phyloP scores from a whole-genome alignment of 495 filamentous ascomycete species.

The Penicillium angulare region DNA sequence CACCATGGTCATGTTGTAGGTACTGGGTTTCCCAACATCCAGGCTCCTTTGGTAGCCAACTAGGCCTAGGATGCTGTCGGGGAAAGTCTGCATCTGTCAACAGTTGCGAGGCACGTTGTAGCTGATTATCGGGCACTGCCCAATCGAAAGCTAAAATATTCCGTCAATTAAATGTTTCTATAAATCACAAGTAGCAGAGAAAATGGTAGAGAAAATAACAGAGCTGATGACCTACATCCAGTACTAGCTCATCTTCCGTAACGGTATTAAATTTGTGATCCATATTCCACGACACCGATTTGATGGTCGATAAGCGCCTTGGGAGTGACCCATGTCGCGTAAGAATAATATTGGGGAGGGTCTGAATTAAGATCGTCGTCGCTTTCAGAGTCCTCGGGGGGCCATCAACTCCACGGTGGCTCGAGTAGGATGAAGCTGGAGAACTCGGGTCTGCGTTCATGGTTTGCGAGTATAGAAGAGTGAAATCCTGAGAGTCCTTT shows the following conservation, averaged over 20 bases:
- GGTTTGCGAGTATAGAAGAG: too few relatives aligned
- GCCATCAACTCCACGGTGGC: too few relatives aligned
- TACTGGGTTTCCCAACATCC: not conserved
- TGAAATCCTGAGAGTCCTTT: too few relatives aligned
- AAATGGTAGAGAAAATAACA: too few relatives aligned
- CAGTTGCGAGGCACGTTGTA: not conserved
- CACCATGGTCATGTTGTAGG: not conserved
- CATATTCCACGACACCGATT: slow-evolving; percentile 7
- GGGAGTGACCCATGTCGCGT: too few relatives aligned
- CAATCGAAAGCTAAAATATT: not conserved
- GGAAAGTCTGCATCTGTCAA: not conserved
- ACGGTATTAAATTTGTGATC: slow-evolving; percentile 1
- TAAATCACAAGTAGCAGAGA: too few relatives aligned
- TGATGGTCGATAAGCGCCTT: too few relatives aligned
- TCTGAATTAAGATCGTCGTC: too few relatives aligned
- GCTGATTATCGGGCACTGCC: not conserved
- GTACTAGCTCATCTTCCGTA: not conserved
- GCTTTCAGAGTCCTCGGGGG: too few relatives aligned
- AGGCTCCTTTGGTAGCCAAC: not conserved
- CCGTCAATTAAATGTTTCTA: not conserved
- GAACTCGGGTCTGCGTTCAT: too few relatives aligned
- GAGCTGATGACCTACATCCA: not conserved
- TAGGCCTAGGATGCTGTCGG: not conserved
- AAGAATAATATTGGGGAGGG: too few relatives aligned
- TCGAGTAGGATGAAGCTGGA: too few relatives aligned